A percentile compares a stretch with the other conserved stretches of the same genome.
phyloP scores from a whole-genome alignment of 1,284 basidiomycete species.

The Coniophora puteana region DNA sequence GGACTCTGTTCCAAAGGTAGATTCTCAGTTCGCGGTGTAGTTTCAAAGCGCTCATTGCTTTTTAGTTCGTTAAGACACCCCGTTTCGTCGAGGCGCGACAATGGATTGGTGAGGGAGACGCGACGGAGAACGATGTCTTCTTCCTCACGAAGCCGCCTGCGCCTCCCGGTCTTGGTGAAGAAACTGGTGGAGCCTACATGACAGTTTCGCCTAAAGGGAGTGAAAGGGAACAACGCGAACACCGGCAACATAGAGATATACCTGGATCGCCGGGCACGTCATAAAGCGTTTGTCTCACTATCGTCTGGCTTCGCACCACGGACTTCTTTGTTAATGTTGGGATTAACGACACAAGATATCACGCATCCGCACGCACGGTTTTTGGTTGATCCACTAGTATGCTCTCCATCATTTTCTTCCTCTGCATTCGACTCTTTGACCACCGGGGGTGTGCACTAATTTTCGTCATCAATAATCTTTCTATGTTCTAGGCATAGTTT shows the following conservation, averaged over 20 bases:
- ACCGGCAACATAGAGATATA: conserved; percentile 22
- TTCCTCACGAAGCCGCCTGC: conserved; percentile 50
- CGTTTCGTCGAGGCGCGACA: conserved; percentile 73
- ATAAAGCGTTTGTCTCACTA: conserved; percentile 19
- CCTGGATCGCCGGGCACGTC: conserved; percentile 22
- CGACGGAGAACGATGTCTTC: conserved; percentile 59
- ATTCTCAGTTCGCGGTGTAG: conserved; percentile 16
- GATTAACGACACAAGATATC: conserved; percentile 21
- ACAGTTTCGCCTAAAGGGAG: conserved; percentile 77
- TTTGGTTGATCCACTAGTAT: conserved; percentile 13
- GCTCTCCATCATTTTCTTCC: conserved; percentile 19
- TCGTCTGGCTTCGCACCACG: conserved; percentile 8
- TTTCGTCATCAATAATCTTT: conserved; percentile 21
- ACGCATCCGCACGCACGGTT: conserved; percentile 21
- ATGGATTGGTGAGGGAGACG: conserved; percentile 69
- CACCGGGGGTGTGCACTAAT: conserved; percentile 23
- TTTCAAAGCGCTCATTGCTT: conserved; percentile 8
- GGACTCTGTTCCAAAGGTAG: conserved; percentile 92
- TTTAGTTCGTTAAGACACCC: conserved; percentile 80
- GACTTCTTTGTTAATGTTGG: conserved; percentile 11
- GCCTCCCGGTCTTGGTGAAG: conserved; percentile 69
- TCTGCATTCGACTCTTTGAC: conserved; percentile 16
- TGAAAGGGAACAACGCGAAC: conserved; percentile 55
- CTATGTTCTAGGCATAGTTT: conserved; percentile 27
- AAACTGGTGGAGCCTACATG: conserved; percentile 77